Evolutionary conservation across 768 basidiomycete genomes (phyloP).

Genomic region (Suillus lakei): DNA sequence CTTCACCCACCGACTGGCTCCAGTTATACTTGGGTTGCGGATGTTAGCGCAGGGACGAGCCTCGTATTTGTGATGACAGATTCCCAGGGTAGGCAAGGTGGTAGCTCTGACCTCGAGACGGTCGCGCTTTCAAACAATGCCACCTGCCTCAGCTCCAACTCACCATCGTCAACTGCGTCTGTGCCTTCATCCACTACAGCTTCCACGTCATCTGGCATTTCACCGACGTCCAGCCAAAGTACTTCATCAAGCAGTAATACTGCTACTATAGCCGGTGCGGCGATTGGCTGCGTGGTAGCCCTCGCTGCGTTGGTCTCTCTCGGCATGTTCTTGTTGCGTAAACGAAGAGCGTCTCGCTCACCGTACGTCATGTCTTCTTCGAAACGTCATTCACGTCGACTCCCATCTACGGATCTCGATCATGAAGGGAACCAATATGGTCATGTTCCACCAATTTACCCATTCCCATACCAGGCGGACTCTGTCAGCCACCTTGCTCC

Average conservation of each 20-base stretch:
- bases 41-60: constrained; percentile 61
- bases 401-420: constrained; percentile 46
- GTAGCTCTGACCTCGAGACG: constrained; percentile 55
- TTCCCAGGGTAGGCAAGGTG: constrained; percentile 55
- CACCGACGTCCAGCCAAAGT: constrained; percentile 22
- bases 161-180: constrained; percentile 56
- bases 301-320: constrained; percentile 56
- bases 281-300: constrained; percentile 57
- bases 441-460: constrained; percentile 40
- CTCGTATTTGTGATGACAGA: constrained; percentile 64
- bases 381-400: constrained; percentile 35
- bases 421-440: constrained; percentile 24
- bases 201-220: constrained; percentile 18
- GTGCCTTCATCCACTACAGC: constrained; percentile 29
- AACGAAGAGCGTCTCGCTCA: constrained; percentile 24
- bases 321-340: constrained; percentile 53
- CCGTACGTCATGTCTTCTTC: constrained; percentile 35
- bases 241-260: constrained; percentile 40
- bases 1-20: constrained; percentile 42
- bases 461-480: constrained; percentile 35
- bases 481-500: constrained; percentile 22
- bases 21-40: constrained; percentile 57
- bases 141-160: constrained; percentile 55
- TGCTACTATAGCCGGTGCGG: constrained; percentile 52
- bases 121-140: constrained; percentile 53